Percentiles rank a stretch among this genome's conserved stretches.
Conservation (phyloP, 441 rosid genomes). For the Corymbia calophylla region DNA sequence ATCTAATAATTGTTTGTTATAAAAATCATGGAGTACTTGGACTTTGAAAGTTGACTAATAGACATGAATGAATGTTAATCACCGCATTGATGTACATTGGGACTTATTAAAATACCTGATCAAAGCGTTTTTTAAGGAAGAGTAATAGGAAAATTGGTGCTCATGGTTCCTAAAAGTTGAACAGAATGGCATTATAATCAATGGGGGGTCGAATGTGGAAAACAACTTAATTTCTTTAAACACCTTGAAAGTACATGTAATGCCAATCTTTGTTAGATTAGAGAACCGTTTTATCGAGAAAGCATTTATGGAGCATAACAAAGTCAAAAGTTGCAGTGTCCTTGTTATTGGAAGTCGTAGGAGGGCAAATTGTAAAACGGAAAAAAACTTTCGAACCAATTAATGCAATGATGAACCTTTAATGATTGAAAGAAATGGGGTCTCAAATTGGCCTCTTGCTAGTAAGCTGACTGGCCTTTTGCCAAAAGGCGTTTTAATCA, state of each 20-base stretch:
- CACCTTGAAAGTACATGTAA: too few species aligned
- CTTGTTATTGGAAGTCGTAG: background rate
- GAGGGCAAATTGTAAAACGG: background rate
- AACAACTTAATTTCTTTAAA: too few species aligned
- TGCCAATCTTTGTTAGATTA: background rate
- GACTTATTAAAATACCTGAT: background rate
- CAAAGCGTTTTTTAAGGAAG: background rate
- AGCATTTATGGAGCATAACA: too few species aligned
- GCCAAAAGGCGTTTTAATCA: too few species aligned
- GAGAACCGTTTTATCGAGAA: background rate
- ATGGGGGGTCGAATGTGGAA: background rate
- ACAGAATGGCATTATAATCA: background rate
- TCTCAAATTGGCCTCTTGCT: background rate
- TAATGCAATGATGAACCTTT: background rate
- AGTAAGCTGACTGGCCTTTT: too few species aligned
- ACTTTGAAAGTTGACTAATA: background rate
- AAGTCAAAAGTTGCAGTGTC: background rate
- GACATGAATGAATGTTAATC: background rate
- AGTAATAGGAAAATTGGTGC: background rate
- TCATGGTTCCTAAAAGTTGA: background rate
- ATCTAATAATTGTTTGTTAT: background rate
- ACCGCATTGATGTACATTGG: background rate
- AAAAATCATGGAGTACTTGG: background rate
- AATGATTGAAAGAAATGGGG: background rate
- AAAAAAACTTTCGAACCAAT: background rate